Evolutionary conservation across 1,284 basidiomycete species (phyloP).

Genomic region (Bjerkandera adusta): DNA sequence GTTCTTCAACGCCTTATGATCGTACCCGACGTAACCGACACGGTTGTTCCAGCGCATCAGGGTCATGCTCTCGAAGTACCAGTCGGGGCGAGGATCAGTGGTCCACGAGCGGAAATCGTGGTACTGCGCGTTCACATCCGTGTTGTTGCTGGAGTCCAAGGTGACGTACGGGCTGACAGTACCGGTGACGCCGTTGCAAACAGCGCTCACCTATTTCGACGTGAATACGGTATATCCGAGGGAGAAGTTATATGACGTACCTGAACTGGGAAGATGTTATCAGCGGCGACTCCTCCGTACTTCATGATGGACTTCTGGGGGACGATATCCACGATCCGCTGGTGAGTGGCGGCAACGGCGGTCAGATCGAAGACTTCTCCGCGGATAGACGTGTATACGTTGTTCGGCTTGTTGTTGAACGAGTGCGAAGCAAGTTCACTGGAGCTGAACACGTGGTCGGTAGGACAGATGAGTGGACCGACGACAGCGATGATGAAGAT

Average conservation of each 20-base stretch:
- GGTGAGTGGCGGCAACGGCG: constrained; percentile 57
- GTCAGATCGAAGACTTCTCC: constrained; percentile 93
- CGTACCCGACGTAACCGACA: constrained; percentile 88
- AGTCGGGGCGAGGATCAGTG: constrained; percentile 91
- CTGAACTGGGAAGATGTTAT: constrained; percentile 92
- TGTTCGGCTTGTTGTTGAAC: constrained; percentile 59
- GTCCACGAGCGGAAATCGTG: constrained; percentile 93
- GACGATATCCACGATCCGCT: constrained; percentile 72
- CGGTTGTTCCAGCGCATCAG: constrained; percentile 87
- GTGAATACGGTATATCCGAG: constrained; percentile 11
- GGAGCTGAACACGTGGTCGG: constrained; percentile 85
- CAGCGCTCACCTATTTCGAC: constrained; percentile 72
- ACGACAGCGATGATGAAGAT: constrained; percentile 94
- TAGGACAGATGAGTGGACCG: constrained; percentile 90
- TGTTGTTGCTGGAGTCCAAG: constrained; percentile 78
- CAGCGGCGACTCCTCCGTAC: constrained; percentile 81
- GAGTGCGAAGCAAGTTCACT: constrained; percentile 78
- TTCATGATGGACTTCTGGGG: constrained; percentile 72
- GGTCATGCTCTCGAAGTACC: constrained; percentile 95
- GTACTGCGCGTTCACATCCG: constrained; percentile 82
- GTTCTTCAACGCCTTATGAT: constrained; percentile 73
- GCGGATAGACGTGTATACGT: constrained; percentile 81
- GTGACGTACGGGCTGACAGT: constrained; percentile 84
- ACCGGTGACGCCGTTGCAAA: constrained; percentile 87
- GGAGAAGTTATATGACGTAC: constrained; percentile 35